These are phyloP conservation scores for Curvularia verruculosa DNA, from an alignment of 2,329 filamentous ascomycete species.

Conservation along the genomic window DNA sequence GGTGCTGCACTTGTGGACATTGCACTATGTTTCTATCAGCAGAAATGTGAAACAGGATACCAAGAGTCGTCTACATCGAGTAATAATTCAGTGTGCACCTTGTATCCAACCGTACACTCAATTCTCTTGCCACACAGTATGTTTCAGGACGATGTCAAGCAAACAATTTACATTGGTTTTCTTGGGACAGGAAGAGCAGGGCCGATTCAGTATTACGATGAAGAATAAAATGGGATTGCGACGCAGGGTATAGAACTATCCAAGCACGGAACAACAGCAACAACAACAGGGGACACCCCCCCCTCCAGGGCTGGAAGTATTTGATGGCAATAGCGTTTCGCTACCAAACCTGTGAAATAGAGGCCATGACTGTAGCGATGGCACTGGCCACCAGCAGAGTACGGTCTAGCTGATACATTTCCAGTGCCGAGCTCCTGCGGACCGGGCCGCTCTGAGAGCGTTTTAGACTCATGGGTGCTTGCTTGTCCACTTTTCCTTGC, in stretches of 20 bases:
- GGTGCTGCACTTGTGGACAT: background rate
- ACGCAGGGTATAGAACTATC: slow-evolving; percentile 20
- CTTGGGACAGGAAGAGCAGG: background rate
- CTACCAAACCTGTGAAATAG: slow-evolving; percentile 1
- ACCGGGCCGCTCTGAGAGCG: slow-evolving; percentile 24
- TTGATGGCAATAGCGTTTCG: background rate
- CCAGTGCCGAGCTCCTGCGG: slow-evolving; percentile 24
- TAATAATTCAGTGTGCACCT: background rate
- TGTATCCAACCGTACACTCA: slow-evolving; percentile 1
- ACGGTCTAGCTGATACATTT: slow-evolving; percentile 1
- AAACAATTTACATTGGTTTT: background rate
- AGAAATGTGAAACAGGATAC: background rate
- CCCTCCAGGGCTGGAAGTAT: background rate
- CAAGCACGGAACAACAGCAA: slow-evolving; percentile 9
- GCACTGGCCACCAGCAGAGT: slow-evolving; percentile 18
- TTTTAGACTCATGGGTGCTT: slow-evolving; percentile 29
- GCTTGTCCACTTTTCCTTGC: slow-evolving; percentile 37
- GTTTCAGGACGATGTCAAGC: background rate
- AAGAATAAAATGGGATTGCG: background rate
- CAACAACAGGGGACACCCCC: background rate
- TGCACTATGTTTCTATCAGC: slow-evolving; percentile 2
- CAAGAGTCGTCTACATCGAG: background rate
- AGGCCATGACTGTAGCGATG: slow-evolving; percentile 2
- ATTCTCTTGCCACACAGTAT: background rate
- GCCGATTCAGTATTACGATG: background rate